Percentiles rank a stretch among this genome's conserved stretches.
Conservation (phyloP, 1,139 yeast species). For the Sugiyamaella paludigena region DNA sequence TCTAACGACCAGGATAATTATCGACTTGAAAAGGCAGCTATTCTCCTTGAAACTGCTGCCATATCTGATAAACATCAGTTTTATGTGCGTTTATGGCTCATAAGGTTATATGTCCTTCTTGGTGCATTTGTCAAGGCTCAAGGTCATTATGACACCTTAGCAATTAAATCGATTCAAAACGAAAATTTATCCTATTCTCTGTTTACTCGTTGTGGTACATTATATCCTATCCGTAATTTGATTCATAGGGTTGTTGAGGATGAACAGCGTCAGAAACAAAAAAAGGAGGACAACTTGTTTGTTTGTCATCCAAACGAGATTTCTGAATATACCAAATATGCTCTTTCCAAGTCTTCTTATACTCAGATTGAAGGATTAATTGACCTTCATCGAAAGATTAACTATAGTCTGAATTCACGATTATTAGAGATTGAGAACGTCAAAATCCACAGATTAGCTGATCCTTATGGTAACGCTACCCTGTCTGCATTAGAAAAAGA, state of each 20-base stretch:
- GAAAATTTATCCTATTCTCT: conserved; percentile 69
- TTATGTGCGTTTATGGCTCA: conserved; percentile 65
- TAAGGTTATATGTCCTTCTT: conserved; percentile 58
- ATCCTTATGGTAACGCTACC: conserved; percentile 4
- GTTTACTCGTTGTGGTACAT: conserved; percentile 47
- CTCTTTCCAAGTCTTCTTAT: conserved; percentile 54
- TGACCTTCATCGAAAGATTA: conserved; percentile 36
- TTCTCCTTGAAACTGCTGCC: conserved; percentile 49
- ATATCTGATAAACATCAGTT: conserved; percentile 61
- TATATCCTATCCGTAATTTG: conserved; percentile 37
- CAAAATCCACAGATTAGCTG: conserved; percentile 17
- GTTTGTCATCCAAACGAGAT: conserved; percentile 57
- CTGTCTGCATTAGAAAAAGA: conserved; percentile 7
- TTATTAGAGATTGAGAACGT: conserved; percentile 20
- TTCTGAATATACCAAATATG: conserved; percentile 45
- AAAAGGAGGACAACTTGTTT: conserved; percentile 34
- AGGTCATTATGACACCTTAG: conserved; percentile 52
- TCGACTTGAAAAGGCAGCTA: conserved; percentile 37
- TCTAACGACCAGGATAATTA: conserved; percentile 20
- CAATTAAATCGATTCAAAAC: conserved; percentile 72
- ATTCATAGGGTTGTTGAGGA: not conserved
- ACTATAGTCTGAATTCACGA: conserved; percentile 26
- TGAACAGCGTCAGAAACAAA: not conserved
- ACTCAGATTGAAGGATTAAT: conserved; percentile 63
- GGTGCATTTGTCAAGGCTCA: conserved; percentile 55